Evolutionary conservation across 2,329 filamentous ascomycete species (phyloP).

Genomic region (Lecanosticta acicola): DNA sequence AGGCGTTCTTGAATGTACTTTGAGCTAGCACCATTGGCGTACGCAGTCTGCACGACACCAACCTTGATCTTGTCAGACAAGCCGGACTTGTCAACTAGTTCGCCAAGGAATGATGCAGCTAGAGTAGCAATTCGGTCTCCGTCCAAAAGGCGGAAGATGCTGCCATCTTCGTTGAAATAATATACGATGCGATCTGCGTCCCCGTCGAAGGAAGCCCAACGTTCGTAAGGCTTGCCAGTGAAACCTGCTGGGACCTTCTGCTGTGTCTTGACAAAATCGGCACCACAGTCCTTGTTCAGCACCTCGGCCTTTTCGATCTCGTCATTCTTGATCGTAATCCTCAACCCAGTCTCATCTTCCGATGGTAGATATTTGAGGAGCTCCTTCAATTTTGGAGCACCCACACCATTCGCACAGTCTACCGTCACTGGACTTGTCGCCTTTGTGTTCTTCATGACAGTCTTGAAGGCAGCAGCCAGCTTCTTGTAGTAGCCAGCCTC

Average conservation of each 20-base stretch:
- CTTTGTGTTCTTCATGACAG: slow-evolving; percentile 71
- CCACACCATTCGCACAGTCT: slow-evolving; percentile 95
- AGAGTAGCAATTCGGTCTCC: slow-evolving; percentile 95
- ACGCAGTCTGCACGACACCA: slow-evolving; percentile 93
- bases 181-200: slow-evolving; percentile 95
- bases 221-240: slow-evolving; percentile 67
- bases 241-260: slow-evolving; percentile 82
- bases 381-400: slow-evolving; percentile 82
- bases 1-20: slow-evolving; percentile 85
- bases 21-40: slow-evolving; percentile 93
- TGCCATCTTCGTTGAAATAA: slow-evolving; percentile 80
- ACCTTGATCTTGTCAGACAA: slow-evolving; percentile 77
- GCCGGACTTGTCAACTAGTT: slow-evolving; percentile 74
- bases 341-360: slow-evolving; percentile 56
- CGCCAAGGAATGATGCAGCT: slow-evolving; percentile 86
- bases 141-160: slow-evolving; percentile 85
- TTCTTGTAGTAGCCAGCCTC: slow-evolving; percentile 96
- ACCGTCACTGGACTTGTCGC: slow-evolving; percentile 71
- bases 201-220: slow-evolving; percentile 87
- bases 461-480: slow-evolving; percentile 75
- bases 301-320: slow-evolving; percentile 84
- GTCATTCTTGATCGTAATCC: slow-evolving; percentile 87
- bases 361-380: slow-evolving; percentile 75
- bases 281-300: slow-evolving; percentile 85
- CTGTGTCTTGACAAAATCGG: slow-evolving; percentile 95